phyloP scores from a whole-genome alignment of 768 basidiomycete species.

The Lactarius tabidus region DNA sequence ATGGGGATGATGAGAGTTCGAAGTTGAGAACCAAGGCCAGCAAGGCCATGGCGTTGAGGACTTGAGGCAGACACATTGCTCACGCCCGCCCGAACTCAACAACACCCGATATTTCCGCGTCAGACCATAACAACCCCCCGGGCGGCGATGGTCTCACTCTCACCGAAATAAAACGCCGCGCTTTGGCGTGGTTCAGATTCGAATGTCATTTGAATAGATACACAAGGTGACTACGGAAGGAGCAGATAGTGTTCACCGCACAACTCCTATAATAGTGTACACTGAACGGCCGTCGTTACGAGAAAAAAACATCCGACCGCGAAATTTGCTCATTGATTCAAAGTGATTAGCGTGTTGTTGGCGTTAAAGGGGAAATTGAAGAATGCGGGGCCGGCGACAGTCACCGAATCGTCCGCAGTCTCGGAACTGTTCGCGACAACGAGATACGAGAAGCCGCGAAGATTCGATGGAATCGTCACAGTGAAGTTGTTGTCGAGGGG shows the following conservation, averaged over 20 bases:
- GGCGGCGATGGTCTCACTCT: neutral
- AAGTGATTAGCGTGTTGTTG: slow-evolving; percentile 1
- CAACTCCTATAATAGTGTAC: neutral
- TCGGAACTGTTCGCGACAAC: neutral
- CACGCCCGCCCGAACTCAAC: slow-evolving; percentile 1
- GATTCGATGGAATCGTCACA: neutral
- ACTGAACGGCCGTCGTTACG: neutral
- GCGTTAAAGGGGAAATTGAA: slow-evolving; percentile 3
- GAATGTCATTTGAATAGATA: neutral
- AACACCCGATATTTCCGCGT: slow-evolving; percentile 14
- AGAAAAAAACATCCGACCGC: neutral
- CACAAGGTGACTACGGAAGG: neutral
- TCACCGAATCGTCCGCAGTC: slow-evolving; percentile 3
- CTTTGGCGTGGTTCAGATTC: neutral
- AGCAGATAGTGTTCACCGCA: neutral
- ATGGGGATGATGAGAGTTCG: neutral
- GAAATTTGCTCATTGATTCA: neutral
- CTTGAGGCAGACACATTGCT: slow-evolving; percentile 16
- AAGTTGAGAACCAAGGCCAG: neutral
- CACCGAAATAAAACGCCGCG: neutral
- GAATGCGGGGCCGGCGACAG: slow-evolving; percentile 5
- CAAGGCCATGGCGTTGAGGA: slow-evolving; percentile 13
- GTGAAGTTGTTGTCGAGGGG: slow-evolving; percentile 1
- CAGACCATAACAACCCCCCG: neutral
- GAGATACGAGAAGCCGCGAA: slow-evolving; percentile 1